Evolutionary conservation across 2,329 filamentous ascomycete genomes (phyloP), one percentile per base, ranked within the genome.

Genomic region (Verticillium alfalfae): DNA sequence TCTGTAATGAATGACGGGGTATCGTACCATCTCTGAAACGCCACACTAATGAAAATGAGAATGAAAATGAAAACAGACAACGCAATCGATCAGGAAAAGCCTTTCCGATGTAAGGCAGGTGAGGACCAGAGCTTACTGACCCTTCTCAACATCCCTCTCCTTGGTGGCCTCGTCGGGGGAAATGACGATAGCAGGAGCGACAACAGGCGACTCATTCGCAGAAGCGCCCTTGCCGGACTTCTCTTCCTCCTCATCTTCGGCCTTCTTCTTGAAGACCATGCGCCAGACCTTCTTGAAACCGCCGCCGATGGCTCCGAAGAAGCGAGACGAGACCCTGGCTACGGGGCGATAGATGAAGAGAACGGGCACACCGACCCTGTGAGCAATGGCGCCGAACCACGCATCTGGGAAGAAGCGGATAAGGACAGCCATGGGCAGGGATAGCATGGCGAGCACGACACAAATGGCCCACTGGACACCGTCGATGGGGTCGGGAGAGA

Each of bases 401-500:
- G 62, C 62, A 66, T 85, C 83, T 1, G 83, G 83, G 61, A 85
- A 79, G 1, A 81, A 70, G 9, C 83, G 73, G 59, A 85, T 74
- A 39, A 78, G 69, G 34, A 81, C 68, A 34, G 79, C 83, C 73
- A 81, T 79, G 1, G 82, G 82, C 10, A 85, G 70, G 26, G 76
- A 84, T 0, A 84, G 63, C 2, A 78, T 72, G 1, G 79, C 81
- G 2, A 81, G 66, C 18, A 82, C 70, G n/a, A 85, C 54, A 34
- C 76, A 84, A 60, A 84, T 80, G 15, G 76, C 83, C 84, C 84
- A 86, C 69, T 85, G 82, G 1, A 70, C 67, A 1, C 81, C 82
- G 59, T 78, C 76, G 66, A 85, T 73, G n/a, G 38, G 26, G 18
- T 58, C 57, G 18, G 45, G 45, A 10, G 45, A 52, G 34, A 86